A percentile compares a stretch with the other conserved stretches of the same genome.
Evolutionary conservation across 1,139 yeast species (phyloP).

Genomic region (Candida tunisiensis): DNA sequence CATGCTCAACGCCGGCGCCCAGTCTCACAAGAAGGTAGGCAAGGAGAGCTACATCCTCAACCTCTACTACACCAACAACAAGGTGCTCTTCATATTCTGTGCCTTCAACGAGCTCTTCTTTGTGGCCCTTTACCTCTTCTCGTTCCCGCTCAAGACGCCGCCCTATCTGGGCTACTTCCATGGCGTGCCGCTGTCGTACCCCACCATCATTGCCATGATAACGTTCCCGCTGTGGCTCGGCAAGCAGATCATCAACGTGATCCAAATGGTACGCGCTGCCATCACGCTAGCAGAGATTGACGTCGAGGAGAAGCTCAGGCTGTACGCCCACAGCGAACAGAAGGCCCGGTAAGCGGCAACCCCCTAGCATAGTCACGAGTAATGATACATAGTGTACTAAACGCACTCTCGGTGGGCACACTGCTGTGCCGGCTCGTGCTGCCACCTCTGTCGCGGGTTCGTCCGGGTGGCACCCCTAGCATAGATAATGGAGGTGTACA

Average conservation of each 20-base stretch:
- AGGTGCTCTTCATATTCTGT: constrained; percentile 74
- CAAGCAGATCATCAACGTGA: constrained; percentile 80
- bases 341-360: too few species aligned
- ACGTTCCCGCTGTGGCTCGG: constrained; percentile 81
- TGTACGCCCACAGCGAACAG: background rate
- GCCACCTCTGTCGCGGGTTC: too few species aligned
- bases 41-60: constrained; percentile 54
- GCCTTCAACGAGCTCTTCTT: constrained; percentile 87
- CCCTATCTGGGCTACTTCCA: constrained; percentile 21
- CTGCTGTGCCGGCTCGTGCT: too few species aligned
- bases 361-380: too few species aligned
- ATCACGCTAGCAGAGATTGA: constrained; percentile 64
- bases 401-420: too few species aligned
- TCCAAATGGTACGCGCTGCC: constrained; percentile 82
- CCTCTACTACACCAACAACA: constrained; percentile 74
- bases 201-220: constrained; percentile 44
- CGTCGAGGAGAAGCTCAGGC: constrained; percentile 30
- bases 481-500: too few species aligned
- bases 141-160: constrained; percentile 34
- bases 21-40: constrained; percentile 74
- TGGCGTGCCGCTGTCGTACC: constrained; percentile 36
- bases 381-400: too few species aligned
- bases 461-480: too few species aligned
- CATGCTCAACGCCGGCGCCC: constrained; percentile 60
- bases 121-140: constrained; percentile 69